Evolutionary conservation across 106 monocot genomes (phyloP), one percentile per base, ranked within the genome.

Genomic region (Iris macrosiphon): DNA sequence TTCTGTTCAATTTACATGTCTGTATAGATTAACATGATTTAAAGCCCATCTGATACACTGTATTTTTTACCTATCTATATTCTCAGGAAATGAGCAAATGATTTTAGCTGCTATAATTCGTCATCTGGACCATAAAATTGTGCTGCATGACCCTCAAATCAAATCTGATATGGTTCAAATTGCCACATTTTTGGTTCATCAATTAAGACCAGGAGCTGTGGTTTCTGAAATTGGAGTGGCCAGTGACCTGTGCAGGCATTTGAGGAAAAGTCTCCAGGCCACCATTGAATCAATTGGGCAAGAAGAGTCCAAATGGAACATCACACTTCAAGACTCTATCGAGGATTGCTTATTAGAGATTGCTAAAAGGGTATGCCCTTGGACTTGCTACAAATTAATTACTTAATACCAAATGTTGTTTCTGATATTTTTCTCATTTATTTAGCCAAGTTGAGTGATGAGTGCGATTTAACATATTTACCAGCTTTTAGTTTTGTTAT

Each of bases 111-210:
- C 77, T 59, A 40, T 83, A 14, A 72, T 90, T 39, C 73, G 90
- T 14, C 96, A 96, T 66, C 52, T 96, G 51, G 96, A 96, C 65
- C 82, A 96, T 61, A 96, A 96, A 72, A 89, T 86, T 70, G 77
- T 96, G 19, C 47, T 62, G 1, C 62, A 75, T 68, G 77, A 87
- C 61, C 79, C 86, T 60, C 71, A 72, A 64, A 55, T 71, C 5
- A 96, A 96, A 66, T 65, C 86, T 43, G 67, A 83, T 55, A 96
- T 96, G 28, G 66, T 90, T 51, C 82, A 83, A 61, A 60, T 80
- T 38, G 74, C 77, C 32, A 75, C 86, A 49, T 66, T 49, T 45
- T 78, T 96, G 62, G 72, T 79, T 75, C 72, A 35, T 34, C 82
- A 80, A 38, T 60, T 85, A 19, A 77, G 61, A 43, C 70, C 80